Percentiles rank a stretch among this genome's conserved stretches.
These are phyloP conservation scores for Cordyceps cateniannulata DNA, from an alignment of 2,329 filamentous ascomycete genomes.

Conservation along the genomic window DNA sequence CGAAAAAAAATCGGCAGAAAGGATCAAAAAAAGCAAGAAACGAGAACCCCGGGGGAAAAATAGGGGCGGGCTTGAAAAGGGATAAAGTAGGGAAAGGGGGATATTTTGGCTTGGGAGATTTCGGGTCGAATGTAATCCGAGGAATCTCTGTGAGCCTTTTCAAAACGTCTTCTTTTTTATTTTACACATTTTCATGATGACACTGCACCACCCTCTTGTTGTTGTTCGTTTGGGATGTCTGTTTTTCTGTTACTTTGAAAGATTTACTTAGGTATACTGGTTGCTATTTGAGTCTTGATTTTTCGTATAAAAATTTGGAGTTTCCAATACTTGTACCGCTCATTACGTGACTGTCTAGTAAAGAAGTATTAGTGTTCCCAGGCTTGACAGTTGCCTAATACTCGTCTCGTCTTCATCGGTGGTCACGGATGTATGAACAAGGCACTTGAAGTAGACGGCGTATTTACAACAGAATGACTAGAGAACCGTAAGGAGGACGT, in stretches of 20 bases:
- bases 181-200: slow-evolving; percentile 9
- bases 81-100: neutral
- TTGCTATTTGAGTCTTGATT: slow-evolving; percentile 10
- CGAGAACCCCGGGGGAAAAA: neutral
- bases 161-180: slow-evolving; percentile 5
- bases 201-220: neutral
- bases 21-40: neutral
- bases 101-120: slow-evolving; percentile 2
- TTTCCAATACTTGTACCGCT: neutral
- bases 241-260: neutral
- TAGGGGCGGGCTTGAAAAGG: neutral
- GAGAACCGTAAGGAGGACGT: no score
- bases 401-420: no score
- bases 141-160: neutral
- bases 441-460: no score
- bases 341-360: neutral
- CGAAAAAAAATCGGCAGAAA: neutral
- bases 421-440: no score
- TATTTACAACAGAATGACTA: no score
- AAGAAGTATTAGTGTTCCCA: no score
- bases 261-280: slow-evolving; percentile 1
- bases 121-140: slow-evolving; percentile 1
- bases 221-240: neutral
- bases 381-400: no score
- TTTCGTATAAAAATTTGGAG: slow-evolving; percentile 1